phyloP scores from a whole-genome alignment of 441 rosid species.

The Viola pubescens region DNA sequence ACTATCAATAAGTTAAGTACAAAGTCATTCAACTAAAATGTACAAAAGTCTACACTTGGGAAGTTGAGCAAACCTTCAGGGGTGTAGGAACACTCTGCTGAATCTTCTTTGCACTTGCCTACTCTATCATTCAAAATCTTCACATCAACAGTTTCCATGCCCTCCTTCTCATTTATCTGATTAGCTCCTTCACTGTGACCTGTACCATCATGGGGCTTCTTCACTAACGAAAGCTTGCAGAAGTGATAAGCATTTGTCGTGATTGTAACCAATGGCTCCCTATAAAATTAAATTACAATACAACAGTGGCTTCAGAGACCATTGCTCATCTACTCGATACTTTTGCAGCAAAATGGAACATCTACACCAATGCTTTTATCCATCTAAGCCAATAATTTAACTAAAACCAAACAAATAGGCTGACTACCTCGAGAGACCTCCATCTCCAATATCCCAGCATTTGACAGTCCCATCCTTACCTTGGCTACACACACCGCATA shows the following conservation, averaged over 20 bases:
- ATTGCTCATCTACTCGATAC: background rate
- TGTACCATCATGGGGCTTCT: conserved; percentile 33
- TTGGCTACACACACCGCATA: conserved; percentile 41
- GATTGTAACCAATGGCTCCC: conserved; percentile 50
- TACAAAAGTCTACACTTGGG: background rate
- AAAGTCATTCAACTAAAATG: background rate
- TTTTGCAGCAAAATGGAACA: background rate
- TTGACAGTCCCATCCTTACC: conserved; percentile 93
- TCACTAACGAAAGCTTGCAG: conserved; percentile 84
- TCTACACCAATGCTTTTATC: background rate
- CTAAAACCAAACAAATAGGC: conserved; percentile 1
- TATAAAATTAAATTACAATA: conserved; percentile 21
- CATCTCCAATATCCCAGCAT: conserved; percentile 75
- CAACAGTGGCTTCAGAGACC: no score
- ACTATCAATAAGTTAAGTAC: background rate
- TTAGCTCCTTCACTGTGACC: conserved; percentile 24
- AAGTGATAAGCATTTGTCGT: conserved; percentile 67
- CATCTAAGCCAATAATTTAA: background rate
- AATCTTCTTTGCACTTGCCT: conserved; percentile 16
- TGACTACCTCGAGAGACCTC: conserved; percentile 70
- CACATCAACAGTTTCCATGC: conserved; percentile 19
- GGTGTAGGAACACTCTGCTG: conserved; percentile 23
- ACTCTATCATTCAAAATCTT: conserved; percentile 23
- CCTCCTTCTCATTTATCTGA: conserved; percentile 21
- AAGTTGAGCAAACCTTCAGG: conserved; percentile 31